A percentile compares a stretch with the other conserved stretches of the same genome.
phyloP scores from a whole-genome alignment of 352 stramenopile species.

The Pythium chondricola region DNA sequence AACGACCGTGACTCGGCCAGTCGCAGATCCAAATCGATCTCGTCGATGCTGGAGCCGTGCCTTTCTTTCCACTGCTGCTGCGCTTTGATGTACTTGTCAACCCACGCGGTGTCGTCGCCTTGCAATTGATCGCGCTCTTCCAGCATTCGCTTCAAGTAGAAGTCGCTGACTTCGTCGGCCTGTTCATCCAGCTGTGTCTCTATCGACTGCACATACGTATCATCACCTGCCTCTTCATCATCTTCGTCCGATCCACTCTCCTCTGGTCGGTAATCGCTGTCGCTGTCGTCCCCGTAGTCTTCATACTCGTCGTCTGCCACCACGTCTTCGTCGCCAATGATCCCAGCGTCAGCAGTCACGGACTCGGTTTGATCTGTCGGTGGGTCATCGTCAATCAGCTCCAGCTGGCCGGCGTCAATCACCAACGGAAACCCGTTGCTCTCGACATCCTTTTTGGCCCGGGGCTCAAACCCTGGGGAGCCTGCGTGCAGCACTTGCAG shows the following conservation, averaged over 20 bases:
- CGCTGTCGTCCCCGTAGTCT: constrained; percentile 3
- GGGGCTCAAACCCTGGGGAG: background rate
- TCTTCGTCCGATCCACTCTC: background rate
- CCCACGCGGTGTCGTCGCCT: constrained; percentile 22
- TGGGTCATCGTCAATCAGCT: background rate
- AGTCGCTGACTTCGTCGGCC: constrained; percentile 18
- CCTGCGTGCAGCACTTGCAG: no score
- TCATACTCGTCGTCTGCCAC: constrained; percentile 2
- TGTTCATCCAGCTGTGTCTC: constrained; percentile 15
- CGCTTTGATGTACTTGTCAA: constrained; percentile 22
- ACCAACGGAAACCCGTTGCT: background rate
- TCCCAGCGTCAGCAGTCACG: background rate
- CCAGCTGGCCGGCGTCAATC: background rate
- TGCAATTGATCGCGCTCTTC: constrained; percentile 12
- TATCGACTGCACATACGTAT: constrained; percentile 9
- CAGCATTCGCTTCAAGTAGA: constrained; percentile 26
- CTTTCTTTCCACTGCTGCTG: constrained; percentile 26
- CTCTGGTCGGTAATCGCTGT: constrained; percentile 17
- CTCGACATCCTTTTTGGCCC: background rate
- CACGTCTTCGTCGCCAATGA: background rate
- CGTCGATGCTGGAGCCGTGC: constrained; percentile 28
- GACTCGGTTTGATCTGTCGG: background rate
- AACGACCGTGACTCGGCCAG: background rate
- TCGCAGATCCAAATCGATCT: constrained; percentile 20
- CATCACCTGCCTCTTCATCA: constrained; percentile 8